Evolutionary conservation across 2,329 filamentous ascomycete genomes (phyloP).

Genomic region (Ascochyta koolunga): DNA sequence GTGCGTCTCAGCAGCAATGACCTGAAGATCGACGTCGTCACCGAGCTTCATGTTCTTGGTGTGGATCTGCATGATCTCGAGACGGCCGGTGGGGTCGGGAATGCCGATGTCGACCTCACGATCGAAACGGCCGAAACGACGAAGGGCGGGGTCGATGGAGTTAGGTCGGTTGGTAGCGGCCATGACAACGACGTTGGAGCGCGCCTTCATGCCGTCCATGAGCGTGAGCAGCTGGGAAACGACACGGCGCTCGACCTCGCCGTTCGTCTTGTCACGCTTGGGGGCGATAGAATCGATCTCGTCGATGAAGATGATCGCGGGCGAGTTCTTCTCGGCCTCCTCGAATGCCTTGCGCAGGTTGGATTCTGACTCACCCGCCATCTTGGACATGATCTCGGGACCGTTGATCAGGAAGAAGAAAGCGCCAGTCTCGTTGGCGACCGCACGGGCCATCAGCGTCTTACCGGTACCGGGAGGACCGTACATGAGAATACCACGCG

Average conservation of each 20-base stretch:
- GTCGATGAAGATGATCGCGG: conserved; percentile 99
- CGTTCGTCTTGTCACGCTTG: conserved; percentile 99
- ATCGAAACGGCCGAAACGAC: conserved; percentile 98
- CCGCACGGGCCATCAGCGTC: conserved; percentile 97
- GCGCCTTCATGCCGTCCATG: conserved; percentile 99
- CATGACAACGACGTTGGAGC: conserved; percentile 98
- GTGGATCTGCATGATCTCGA: conserved; percentile 98
- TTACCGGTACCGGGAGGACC: conserved; percentile 99
- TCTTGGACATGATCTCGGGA: conserved; percentile 99
- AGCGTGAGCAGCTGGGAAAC: conserved; percentile 95
- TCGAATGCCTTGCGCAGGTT: conserved; percentile 99
- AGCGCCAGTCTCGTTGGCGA: conserved; percentile 97
- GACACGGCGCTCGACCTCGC: conserved; percentile 97
- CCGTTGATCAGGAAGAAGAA: conserved; percentile 99
- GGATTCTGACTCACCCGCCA: conserved; percentile 99
- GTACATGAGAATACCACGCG: conserved; percentile 91
- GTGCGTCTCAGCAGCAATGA: conserved; percentile 96
- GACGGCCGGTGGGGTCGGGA: conserved; percentile 94
- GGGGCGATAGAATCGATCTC: conserved; percentile 99
- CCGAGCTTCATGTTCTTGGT: conserved; percentile 99
- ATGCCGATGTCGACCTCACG: conserved; percentile 99
- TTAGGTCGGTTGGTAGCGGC: conserved; percentile 98
- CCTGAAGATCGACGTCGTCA: conserved; percentile 95
- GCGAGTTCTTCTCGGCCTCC: conserved; percentile 99
- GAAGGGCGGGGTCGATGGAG: conserved; percentile 96